A percentile compares a stretch with the other conserved stretches of the same genome.
These are phyloP conservation scores for Trichoderma orchidacearum DNA, from an alignment of 495 filamentous ascomycete species.

Conservation along the genomic window DNA sequence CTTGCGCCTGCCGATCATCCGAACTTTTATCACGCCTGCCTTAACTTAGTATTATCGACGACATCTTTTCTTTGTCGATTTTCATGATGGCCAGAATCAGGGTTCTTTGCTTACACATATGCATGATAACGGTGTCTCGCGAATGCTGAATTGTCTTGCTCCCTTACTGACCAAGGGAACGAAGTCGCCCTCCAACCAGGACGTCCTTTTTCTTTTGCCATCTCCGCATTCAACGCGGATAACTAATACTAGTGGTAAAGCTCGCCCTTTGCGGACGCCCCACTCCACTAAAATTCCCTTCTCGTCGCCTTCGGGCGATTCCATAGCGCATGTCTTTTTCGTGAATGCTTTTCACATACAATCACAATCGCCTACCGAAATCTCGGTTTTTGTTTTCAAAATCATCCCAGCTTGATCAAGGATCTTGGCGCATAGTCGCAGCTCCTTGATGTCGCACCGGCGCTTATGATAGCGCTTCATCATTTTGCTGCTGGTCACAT, in stretches of 20 bases:
- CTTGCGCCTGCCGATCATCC: too few species aligned
- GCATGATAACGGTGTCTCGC: not conserved
- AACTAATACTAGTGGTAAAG: not conserved
- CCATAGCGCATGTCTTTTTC: not conserved
- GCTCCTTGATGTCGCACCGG: not conserved
- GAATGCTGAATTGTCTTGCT: too few species aligned
- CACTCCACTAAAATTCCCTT: not conserved
- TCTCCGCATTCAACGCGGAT: not conserved
- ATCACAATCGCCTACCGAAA: not conserved
- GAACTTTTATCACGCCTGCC: too few species aligned
- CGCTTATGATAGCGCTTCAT: slow-evolving; percentile 19
- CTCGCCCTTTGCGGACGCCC: not conserved
- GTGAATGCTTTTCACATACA: too few species aligned
- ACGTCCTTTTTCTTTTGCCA: not conserved
- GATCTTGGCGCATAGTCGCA: not conserved
- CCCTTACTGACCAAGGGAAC: too few species aligned
- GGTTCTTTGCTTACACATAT: too few species aligned
- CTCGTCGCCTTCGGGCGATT: not conserved
- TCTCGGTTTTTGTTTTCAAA: not conserved
- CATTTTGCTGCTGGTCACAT: slow-evolving; percentile 18
- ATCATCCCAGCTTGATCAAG: not conserved
- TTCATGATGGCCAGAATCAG: too few species aligned
- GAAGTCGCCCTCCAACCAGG: not conserved
- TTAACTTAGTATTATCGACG: too few species aligned
- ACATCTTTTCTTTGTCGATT: too few species aligned